Conservation (phyloP, 2,329 filamentous ascomycete genomes). For the Exophiala aquamarina region DNA sequence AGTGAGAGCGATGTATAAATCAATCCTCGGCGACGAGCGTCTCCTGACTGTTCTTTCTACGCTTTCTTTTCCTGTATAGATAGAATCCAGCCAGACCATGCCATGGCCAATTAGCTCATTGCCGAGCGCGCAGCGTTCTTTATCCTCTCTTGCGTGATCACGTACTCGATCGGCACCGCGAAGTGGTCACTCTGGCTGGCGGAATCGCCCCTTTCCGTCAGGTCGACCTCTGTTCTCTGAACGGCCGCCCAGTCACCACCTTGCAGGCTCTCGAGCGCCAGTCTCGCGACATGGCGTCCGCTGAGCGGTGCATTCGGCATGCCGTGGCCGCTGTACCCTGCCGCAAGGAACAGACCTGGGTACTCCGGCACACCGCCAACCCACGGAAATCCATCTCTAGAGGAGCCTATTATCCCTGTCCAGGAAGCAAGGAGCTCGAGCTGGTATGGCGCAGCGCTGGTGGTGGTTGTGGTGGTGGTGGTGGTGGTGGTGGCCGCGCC, state of each 20-base stretch:
- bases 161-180: slow-evolving; percentile 6
- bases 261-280: slow-evolving; percentile 12
- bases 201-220: not conserved
- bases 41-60: no score
- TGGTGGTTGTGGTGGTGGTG: no score
- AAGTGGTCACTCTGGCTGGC: not conserved
- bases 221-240: not conserved
- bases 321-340: slow-evolving; percentile 65
- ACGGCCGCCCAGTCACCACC: slow-evolving; percentile 2
- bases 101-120: no score
- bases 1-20: no score
- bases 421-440: slow-evolving; percentile 32
- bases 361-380: slow-evolving; percentile 50
- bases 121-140: not conserved
- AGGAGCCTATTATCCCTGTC: slow-evolving; percentile 55
- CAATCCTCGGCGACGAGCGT: no score
- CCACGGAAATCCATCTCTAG: slow-evolving; percentile 52
- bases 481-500: slow-evolving; percentile 16
- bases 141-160: slow-evolving; percentile 14
- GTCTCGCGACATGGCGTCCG: slow-evolving; percentile 20
- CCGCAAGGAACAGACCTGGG: slow-evolving; percentile 55
- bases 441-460: not conserved
- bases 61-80: no score
- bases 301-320: slow-evolving; percentile 51
- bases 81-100: no score